Percentiles rank a stretch among this genome's conserved stretches.
phyloP scores from a whole-genome alignment of 805 yeast species.

The Sugiyamaella valdiviana region DNA sequence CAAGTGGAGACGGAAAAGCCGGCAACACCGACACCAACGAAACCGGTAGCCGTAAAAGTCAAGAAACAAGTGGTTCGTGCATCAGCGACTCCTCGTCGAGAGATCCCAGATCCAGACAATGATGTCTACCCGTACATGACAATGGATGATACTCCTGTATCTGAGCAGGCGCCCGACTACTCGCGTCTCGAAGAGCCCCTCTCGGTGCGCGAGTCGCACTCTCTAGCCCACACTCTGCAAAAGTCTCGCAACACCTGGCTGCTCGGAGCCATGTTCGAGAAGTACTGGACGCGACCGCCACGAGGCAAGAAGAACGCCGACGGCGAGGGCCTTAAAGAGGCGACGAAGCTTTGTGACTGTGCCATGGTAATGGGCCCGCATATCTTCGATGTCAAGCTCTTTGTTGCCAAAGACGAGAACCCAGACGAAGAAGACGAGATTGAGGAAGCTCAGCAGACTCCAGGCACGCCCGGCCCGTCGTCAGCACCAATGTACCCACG shows the following conservation, averaged over 20 bases:
- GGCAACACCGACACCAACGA: background rate
- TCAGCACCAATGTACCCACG: background rate
- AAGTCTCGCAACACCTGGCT: constrained; percentile 68
- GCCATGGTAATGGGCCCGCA: constrained; percentile 76
- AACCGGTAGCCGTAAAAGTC: background rate
- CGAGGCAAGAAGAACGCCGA: constrained; percentile 44
- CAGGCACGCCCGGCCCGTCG: background rate
- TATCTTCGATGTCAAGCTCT: constrained; percentile 64
- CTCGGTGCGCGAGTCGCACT: constrained; percentile 58
- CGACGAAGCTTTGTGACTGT: constrained; percentile 84
- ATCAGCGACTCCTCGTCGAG: background rate
- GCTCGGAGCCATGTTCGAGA: constrained; percentile 59
- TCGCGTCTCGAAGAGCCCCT: constrained; percentile 58
- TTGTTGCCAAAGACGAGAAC: constrained; percentile 73
- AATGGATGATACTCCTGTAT: constrained; percentile 61
- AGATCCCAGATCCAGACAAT: background rate
- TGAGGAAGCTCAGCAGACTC: constrained; percentile 9
- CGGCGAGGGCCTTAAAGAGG: constrained; percentile 64
- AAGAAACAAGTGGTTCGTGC: background rate
- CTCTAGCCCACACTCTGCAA: constrained; percentile 46
- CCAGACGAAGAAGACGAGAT: constrained; percentile 32
- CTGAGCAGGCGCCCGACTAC: constrained; percentile 57
- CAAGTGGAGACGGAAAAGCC: background rate
- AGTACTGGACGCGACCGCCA: constrained; percentile 74
- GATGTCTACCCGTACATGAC: constrained; percentile 52